These are phyloP conservation scores for Zangia roseola DNA, from an alignment of 768 basidiomycete species.

Conservation along the genomic window DNA sequence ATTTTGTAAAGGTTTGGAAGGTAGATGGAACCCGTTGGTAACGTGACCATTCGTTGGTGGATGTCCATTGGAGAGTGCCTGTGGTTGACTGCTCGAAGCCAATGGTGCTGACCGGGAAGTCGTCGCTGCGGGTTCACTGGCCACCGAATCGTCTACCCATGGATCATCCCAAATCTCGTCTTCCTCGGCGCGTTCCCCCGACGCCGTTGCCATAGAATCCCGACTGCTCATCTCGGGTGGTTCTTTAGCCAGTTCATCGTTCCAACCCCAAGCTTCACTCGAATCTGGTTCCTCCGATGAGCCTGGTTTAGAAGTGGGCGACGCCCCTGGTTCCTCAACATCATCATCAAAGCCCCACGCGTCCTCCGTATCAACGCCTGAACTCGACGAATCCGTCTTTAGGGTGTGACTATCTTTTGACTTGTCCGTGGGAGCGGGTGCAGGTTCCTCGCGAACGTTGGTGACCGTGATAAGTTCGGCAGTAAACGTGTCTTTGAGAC, in stretches of 20 bases:
- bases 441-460: not conserved
- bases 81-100: constrained; percentile 58
- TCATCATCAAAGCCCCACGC: constrained; percentile 59
- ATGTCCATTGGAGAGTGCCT: constrained; percentile 29
- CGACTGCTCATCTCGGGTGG: constrained; percentile 26
- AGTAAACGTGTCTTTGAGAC: constrained; percentile 24
- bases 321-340: constrained; percentile 23
- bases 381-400: constrained; percentile 25
- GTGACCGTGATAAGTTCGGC: constrained; percentile 19
- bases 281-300: constrained; percentile 34
- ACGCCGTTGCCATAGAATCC: constrained; percentile 7
- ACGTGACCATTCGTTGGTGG: constrained; percentile 24
- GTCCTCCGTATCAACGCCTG: constrained; percentile 30
- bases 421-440: constrained; percentile 32
- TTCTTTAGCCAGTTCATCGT: constrained; percentile 41
- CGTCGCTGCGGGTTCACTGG: constrained; percentile 24
- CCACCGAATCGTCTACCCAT: constrained; percentile 52
- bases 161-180: constrained; percentile 63
- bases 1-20: constrained; percentile 19
- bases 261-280: constrained; percentile 76
- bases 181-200: constrained; percentile 36
- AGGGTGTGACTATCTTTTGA: constrained; percentile 41
- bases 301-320: constrained; percentile 16
- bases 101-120: constrained; percentile 31
- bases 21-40: constrained; percentile 13